Percentiles rank a stretch among this genome's conserved stretches.
phyloP scores from a whole-genome alignment of 371 early-diverging fungal species.

The Mucor racemosus region DNA sequence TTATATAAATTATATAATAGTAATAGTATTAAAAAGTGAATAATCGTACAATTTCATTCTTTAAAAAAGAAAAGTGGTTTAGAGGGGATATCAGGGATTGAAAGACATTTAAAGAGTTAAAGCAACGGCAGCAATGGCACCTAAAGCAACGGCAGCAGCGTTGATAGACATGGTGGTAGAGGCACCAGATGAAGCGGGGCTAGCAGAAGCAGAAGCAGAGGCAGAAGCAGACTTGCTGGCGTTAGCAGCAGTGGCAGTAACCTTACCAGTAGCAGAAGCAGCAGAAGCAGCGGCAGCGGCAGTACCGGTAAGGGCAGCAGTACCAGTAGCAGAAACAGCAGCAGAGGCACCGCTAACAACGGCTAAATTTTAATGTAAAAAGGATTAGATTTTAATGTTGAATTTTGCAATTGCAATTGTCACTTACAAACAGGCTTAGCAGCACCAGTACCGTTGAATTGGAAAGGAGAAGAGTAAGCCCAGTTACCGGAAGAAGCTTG shows the following conservation, averaged over 20 bases:
- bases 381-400: neutral
- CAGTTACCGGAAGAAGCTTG: conserved; percentile 37
- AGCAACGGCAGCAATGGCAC: conserved; percentile 45
- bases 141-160: conserved; percentile 40
- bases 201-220: conserved; percentile 27
- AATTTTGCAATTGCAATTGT: neutral
- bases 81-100: conserved; percentile 5
- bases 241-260: conserved; percentile 17
- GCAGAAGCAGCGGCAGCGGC: conserved; percentile 26
- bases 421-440: conserved; percentile 44
- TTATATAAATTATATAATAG: conserved; percentile 6
- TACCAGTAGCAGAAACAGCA: conserved; percentile 13
- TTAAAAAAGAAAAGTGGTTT: conserved; percentile 2
- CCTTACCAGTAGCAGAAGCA: conserved; percentile 19
- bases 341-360: conserved; percentile 22
- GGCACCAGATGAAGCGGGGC: conserved; percentile 19
- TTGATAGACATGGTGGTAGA: conserved; percentile 23
- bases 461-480: conserved; percentile 51
- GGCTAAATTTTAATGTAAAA: neutral
- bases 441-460: conserved; percentile 46
- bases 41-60: conserved; percentile 18
- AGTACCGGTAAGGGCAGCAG: conserved; percentile 15
- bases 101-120: conserved; percentile 31
- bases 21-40: conserved; percentile 11
- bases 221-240: conserved; percentile 20